Percentiles rank a stretch among this genome's conserved stretches.
These are phyloP conservation scores for Pseudotulostoma volvatum DNA, from an alignment of 495 filamentous ascomycete genomes.

Conservation along the genomic window DNA sequence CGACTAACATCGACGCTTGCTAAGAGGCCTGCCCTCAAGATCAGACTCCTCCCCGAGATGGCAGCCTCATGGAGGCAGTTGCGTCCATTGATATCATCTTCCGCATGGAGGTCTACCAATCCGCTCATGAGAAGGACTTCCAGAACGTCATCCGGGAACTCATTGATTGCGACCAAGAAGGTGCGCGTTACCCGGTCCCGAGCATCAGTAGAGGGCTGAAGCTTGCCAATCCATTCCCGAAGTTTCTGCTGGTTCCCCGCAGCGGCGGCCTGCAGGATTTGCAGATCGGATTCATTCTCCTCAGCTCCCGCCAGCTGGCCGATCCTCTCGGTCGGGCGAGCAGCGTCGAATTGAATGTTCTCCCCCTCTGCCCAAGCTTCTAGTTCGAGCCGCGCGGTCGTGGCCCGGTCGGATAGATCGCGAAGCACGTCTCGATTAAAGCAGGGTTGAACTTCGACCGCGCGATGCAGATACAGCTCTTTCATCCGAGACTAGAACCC, in stretches of 20 bases:
- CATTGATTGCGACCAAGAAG: conserved; percentile 74
- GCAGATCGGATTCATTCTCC: conserved; percentile 71
- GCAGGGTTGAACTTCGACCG: conserved; percentile 93
- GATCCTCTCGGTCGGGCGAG: conserved; percentile 42
- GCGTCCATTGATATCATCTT: conserved; percentile 93
- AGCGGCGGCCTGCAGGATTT: conserved; percentile 75
- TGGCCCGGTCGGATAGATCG: conserved; percentile 89
- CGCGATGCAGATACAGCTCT: conserved; percentile 86
- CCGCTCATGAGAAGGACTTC: conserved; percentile 60
- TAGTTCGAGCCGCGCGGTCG: conserved; percentile 77
- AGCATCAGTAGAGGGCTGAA: conserved; percentile 38
- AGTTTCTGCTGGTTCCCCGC: conserved; percentile 48
- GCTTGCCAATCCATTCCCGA: conserved; percentile 44
- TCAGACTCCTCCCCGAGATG: conserved; percentile 66
- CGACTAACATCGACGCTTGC: conserved; percentile 56
- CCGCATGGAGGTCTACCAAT: conserved; percentile 68
- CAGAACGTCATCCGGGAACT: conserved; percentile 65
- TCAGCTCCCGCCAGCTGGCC: conserved; percentile 52
- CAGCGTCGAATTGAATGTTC: conserved; percentile 60
- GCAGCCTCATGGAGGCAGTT: conserved; percentile 92
- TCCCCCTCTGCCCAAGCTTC: conserved; percentile 96
- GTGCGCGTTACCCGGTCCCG: conserved; percentile 66
- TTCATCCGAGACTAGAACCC: conserved; percentile 68
- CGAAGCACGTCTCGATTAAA: conserved; percentile 95
- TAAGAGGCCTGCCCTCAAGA: conserved; percentile 56